These are phyloP conservation scores for Xylariaceae sp. DNA, from an alignment of 2,329 filamentous ascomycete genomes.

Conservation along the genomic window DNA sequence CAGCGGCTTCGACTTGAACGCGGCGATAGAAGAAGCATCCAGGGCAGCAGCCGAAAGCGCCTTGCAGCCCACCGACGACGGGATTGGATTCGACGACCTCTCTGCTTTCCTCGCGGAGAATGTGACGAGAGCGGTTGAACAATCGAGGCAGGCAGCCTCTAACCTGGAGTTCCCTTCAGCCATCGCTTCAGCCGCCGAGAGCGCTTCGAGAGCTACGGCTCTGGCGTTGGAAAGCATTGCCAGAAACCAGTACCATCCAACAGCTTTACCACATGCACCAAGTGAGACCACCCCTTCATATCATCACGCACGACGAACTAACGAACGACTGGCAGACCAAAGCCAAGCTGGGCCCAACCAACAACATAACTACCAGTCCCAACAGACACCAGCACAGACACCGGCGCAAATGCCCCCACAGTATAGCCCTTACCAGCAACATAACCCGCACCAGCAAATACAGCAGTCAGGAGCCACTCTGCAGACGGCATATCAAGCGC, in stretches of 20 bases:
- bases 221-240: constrained; percentile 31
- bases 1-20: constrained; percentile 28
- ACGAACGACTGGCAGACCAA: constrained; percentile 19
- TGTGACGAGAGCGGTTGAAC: constrained; percentile 28
- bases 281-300: constrained; percentile 15
- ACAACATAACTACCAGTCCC: constrained; percentile 22
- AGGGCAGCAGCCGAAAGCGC: constrained; percentile 28
- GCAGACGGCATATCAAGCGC: too few species aligned
- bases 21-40: constrained; percentile 30
- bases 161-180: constrained; percentile 26
- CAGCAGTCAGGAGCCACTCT: too few species aligned
- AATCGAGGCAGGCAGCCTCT: constrained; percentile 23
- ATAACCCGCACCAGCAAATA: constrained; percentile 21
- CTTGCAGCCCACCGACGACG: constrained; percentile 18
- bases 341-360: constrained; percentile 16
- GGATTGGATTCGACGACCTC: constrained; percentile 24
- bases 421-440: constrained; percentile 20
- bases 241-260: constrained; percentile 30
- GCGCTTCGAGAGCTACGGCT: constrained; percentile 30
- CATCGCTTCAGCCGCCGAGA: constrained; percentile 29
- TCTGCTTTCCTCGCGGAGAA: constrained; percentile 28
- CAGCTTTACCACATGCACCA: constrained; percentile 25
- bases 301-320: constrained; percentile 3
- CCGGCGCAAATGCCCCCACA: constrained; percentile 17
- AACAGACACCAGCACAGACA: constrained; percentile 9